These are phyloP conservation scores for Datura wrightii DNA, from an alignment of 257 asterid species.

Conservation along the genomic window DNA sequence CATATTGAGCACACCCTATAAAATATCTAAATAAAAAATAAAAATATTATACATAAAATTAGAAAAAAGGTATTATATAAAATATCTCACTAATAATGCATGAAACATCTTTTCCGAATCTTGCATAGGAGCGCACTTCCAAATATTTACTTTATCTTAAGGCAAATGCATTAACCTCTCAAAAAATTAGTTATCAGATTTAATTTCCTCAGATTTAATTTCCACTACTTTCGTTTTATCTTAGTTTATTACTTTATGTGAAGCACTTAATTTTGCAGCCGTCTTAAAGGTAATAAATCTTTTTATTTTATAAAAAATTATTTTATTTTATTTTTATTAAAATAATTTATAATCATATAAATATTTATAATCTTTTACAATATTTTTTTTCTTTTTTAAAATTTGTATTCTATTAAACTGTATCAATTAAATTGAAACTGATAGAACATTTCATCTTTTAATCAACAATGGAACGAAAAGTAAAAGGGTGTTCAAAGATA, in stretches of 20 bases:
- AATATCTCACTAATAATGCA: neutral
- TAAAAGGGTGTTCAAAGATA: neutral
- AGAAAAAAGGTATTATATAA: no score
- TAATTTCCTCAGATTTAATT: neutral
- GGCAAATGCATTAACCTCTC: neutral
- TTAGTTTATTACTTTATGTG: neutral
- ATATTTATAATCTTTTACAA: neutral
- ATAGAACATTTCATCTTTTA: neutral
- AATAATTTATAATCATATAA: neutral
- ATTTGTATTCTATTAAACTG: neutral
- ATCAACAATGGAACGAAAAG: neutral
- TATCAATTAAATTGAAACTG: neutral
- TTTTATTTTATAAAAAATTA: neutral
- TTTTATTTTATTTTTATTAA: neutral
- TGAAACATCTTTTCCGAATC: neutral
- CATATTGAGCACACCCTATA: no score
- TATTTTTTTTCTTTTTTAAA: neutral
- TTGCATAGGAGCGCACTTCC: neutral
- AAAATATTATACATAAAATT: no score
- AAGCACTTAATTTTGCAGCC: no score
- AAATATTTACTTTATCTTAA: neutral
- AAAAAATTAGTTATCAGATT: neutral
- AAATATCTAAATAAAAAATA: no score
- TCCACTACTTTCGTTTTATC: neutral
- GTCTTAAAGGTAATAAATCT: no score